Evolutionary conservation across 805 yeast genomes (phyloP), one percentile per base, ranked within the genome.

Genomic region (Cyberlindnera mycetangii): DNA sequence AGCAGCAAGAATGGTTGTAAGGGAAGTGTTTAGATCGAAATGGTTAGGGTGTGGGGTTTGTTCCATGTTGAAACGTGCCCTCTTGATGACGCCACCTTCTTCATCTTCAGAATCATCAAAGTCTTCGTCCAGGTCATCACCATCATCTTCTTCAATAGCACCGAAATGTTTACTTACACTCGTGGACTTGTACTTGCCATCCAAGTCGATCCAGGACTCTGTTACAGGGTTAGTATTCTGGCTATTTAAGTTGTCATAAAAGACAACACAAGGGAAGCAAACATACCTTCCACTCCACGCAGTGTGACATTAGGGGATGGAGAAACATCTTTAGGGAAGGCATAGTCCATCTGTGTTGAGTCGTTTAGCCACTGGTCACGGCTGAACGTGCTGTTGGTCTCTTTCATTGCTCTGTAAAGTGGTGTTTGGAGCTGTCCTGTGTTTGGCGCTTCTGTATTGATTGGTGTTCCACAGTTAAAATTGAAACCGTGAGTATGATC

Each of bases 181-280:
- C 21, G n/a, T 37, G 34, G 15, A 8, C 16, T 20, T 32, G n/a
- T 9, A 3, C 41, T 37, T 38, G 16, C 39, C 32, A 15, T 48
- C 44, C 22, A 48, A 32, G 18, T 44, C 51, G 16, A 48, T 48
- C 51, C 51, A 48, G 2, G 51, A 48, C 18, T 48, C 51, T 42
- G 40, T 8, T 35, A 9, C 10, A 21, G 31, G n/a, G 28, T 33
- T 33, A 33, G 38, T 40, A 19, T 3, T 10, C 16, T 8, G 18
- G 12, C 19, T n/a, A n/a, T n/a, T n/a, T n/a, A n/a, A n/a, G n/a
- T n/a, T 35, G 19, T 19, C 12, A 17, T 4, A 11, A 20, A 7
- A 34, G 37, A 34, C 14, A 19, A 14, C 22, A 19, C 14, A 7
- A 28, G 16, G 32, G 14, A 28, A 28, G 15, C 7, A 24, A 5